Conservation (phyloP, 106 monocot species). For the Hemerocallis citrina region DNA sequence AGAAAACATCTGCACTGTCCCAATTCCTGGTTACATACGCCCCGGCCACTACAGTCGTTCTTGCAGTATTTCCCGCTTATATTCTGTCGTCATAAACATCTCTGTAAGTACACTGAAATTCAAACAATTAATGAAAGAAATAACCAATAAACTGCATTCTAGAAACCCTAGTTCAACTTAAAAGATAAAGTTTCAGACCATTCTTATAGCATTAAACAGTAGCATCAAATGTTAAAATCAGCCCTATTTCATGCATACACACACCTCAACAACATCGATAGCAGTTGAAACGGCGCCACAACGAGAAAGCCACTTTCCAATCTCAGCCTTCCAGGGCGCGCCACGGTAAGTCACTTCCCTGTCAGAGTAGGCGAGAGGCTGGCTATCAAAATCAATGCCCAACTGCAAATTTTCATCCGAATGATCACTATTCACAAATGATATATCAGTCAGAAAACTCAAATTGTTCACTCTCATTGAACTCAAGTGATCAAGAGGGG, state of each 20-base stretch:
- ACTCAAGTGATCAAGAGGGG: constrained; percentile 36
- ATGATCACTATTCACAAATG: background rate
- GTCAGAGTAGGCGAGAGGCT: constrained; percentile 26
- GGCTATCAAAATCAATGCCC: too few species aligned
- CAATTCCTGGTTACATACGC: constrained; percentile 63
- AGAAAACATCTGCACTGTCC: constrained; percentile 89
- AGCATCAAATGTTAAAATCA: background rate
- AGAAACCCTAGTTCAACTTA: too few species aligned
- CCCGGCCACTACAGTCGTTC: constrained; percentile 48
- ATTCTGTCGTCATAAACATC: constrained; percentile 22
- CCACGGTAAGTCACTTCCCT: constrained; percentile 39
- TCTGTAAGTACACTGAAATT: background rate
- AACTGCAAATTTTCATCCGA: background rate
- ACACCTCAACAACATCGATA: constrained; percentile 52
- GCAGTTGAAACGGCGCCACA: constrained; percentile 31
- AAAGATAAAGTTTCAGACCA: too few species aligned
- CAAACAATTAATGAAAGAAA: too few species aligned
- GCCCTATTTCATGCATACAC: background rate
- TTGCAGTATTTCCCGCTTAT: constrained; percentile 39
- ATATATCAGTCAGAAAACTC: constrained; percentile 10
- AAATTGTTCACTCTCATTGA: background rate
- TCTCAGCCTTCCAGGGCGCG: constrained; percentile 67
- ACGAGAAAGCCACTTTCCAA: constrained; percentile 66
- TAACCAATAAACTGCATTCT: too few species aligned
- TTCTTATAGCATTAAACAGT: too few species aligned